Base-by-base conservation (phyloP, 2,329 filamentous ascomycete species). In the Rhinocladiella similis region DNA sequence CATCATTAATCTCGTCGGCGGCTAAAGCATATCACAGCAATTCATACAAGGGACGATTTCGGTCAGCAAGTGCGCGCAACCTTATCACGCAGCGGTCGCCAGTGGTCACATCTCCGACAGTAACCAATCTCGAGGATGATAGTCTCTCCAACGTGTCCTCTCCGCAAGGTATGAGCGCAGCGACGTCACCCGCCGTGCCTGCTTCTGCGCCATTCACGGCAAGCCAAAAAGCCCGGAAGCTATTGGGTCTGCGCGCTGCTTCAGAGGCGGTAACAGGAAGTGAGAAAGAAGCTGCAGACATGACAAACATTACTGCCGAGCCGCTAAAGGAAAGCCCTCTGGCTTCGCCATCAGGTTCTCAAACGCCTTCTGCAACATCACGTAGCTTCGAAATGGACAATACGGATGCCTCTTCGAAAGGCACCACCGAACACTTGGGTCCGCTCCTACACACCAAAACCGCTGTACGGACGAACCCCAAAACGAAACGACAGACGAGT, bases 401-500 rank as follows among this genome's bases (percentile, higher is more conserved):
- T 41, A 83, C 86, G 0, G 87, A 88, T 65, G 76, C 79, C 1
- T 79, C 82, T 47, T 74, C 74, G 29, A 78, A 78, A 56, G 70
- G 72, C n/a, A 68, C 71, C 1, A 74, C 75, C 3, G 80, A 81
- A 2, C 72, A 78, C 2, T 71, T 76, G 22, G 60, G 60, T n/a
- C 57, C 59, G n/a, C 45, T 58, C 10, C 78, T 68, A 73, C 75
- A 66, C 77, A 73, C 63, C 53, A 87, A 81, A 33, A 73, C 74
- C 5, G 71, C 74, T 1, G 74, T 75, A 16, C 76, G 75, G 42
- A 72, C 73, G 2, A 73, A 72, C 10, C 73, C 75, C 47, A 92
- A 93, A 73, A 84, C 86, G 50, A 99, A 99, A 77, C 95, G 97
- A 70, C 87, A 91, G 56, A 99, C 94, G 0, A 97, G 92, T 67